phyloP scores from a whole-genome alignment of 805 yeast species.

The Starmerella ratchasimensis region DNA sequence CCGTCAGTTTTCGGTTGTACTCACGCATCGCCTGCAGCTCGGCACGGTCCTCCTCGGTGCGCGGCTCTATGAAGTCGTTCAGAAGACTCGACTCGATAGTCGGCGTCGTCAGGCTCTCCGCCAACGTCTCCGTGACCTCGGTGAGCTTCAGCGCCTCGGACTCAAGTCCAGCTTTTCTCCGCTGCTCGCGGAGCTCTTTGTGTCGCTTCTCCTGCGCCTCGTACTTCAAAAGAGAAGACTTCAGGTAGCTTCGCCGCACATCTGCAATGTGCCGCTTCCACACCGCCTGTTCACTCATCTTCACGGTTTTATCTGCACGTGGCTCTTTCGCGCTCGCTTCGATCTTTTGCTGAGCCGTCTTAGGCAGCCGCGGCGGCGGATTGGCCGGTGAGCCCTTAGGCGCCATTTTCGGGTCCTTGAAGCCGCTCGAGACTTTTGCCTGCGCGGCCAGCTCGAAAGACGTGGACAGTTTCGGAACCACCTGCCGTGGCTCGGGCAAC shows the following conservation, averaged over 20 bases:
- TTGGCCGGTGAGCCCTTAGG: slow-evolving; percentile 47
- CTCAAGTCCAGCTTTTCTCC: slow-evolving; percentile 27
- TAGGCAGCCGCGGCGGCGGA: slow-evolving; percentile 34
- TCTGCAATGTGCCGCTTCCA: slow-evolving; percentile 43
- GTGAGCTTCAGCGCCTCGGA: slow-evolving; percentile 23
- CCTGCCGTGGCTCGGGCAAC: slow-evolving; percentile 62
- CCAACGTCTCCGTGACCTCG: slow-evolving; percentile 28
- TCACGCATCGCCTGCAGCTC: slow-evolving; percentile 44
- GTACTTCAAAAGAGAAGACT: slow-evolving; percentile 46
- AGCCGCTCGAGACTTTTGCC: slow-evolving; percentile 50
- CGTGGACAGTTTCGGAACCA: slow-evolving; percentile 43
- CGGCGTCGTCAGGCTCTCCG: slow-evolving; percentile 59
- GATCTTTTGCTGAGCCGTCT: slow-evolving; percentile 47
- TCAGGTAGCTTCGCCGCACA: slow-evolving; percentile 58
- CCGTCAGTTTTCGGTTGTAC: slow-evolving; percentile 48
- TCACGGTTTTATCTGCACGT: neutral
- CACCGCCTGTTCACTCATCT: slow-evolving; percentile 26
- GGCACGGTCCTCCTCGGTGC: slow-evolving; percentile 58
- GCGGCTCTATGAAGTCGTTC: slow-evolving; percentile 57
- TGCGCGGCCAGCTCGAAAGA: slow-evolving; percentile 25
- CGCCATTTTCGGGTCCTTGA: slow-evolving; percentile 46
- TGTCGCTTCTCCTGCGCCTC: slow-evolving; percentile 36
- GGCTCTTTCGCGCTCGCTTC: slow-evolving; percentile 34
- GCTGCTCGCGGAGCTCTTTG: slow-evolving; percentile 27
- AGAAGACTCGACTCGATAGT: slow-evolving; percentile 45